Conservation (phyloP, 805 yeast genomes). For the Metschnikowia hibisci region DNA sequence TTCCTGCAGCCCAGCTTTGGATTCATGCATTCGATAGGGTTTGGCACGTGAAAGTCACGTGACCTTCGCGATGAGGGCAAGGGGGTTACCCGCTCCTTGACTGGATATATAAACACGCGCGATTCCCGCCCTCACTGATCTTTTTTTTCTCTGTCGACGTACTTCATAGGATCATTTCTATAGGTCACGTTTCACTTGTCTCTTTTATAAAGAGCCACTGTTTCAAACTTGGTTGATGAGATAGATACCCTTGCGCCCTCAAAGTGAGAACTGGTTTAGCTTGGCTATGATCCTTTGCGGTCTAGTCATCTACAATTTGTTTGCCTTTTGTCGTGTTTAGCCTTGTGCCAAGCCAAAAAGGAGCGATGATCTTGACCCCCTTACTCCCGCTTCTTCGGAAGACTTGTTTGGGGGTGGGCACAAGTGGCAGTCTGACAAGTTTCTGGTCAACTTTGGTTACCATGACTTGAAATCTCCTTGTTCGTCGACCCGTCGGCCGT, state of each 20-base stretch:
- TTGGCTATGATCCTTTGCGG: conserved; percentile 85
- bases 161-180: conserved; percentile 99
- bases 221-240: conserved; percentile 99
- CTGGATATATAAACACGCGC: conserved; percentile 14
- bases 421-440: conserved; percentile 99
- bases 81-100: conserved; percentile 11
- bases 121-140: conserved; percentile 16
- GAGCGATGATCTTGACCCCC: conserved; percentile 99
- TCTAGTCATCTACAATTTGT: conserved; percentile 69
- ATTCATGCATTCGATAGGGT: no score
- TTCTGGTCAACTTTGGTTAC: conserved; percentile 22
- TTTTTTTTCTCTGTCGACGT: conserved; percentile 81
- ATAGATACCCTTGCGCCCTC: conserved; percentile 83
- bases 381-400: conserved; percentile 78
- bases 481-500: conserved; percentile 2
- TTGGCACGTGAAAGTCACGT: neutral
- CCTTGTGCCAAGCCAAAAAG: conserved; percentile 40
- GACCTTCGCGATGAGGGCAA: neutral
- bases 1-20: neutral
- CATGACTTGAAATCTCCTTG: conserved; percentile 2
- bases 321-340: conserved; percentile 41
- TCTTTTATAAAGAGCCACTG: conserved; percentile 98
- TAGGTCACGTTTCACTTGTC: conserved; percentile 84
- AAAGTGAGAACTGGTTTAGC: conserved; percentile 76
- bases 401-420: conserved; percentile 88